These are phyloP conservation scores for Rosa lucieae DNA, from an alignment of 306 rosid species.

Conservation along the genomic window DNA sequence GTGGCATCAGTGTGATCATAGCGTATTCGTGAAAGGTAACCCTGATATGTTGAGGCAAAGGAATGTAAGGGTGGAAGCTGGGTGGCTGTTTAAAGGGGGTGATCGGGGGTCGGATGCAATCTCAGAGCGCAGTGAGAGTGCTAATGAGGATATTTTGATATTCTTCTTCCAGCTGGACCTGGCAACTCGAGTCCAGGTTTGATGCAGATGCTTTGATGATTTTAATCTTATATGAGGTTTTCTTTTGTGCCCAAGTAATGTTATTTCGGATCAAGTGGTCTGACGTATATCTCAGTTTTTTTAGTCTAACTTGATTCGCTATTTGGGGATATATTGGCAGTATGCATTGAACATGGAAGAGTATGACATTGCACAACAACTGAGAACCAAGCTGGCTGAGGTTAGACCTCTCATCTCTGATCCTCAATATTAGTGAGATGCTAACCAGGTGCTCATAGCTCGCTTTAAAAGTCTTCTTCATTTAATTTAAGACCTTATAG, in stretches of 20 bases:
- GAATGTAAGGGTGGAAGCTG: constrained; percentile 55
- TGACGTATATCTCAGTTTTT: constrained; percentile 16
- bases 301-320: constrained; percentile 11
- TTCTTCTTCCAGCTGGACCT: constrained; percentile 88
- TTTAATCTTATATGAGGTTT: constrained; percentile 1
- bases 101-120: constrained; percentile 63
- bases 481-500: not conserved
- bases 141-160: constrained; percentile 81
- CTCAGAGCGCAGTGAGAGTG: constrained; percentile 79
- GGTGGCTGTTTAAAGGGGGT: constrained; percentile 80
- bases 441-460: not conserved
- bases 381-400: constrained; percentile 87
- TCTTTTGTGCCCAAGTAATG: not conserved
- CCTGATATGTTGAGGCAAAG: constrained; percentile 41
- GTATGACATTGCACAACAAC: constrained; percentile 82
- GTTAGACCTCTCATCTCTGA: constrained; percentile 42
- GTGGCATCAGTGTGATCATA: constrained; percentile 40
- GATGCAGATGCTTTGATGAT: constrained; percentile 9
- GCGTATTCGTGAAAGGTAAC: constrained; percentile 37
- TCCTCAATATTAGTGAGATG: constrained; percentile 13
- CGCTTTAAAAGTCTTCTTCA: not conserved
- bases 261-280: not conserved
- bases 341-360: constrained; percentile 82
- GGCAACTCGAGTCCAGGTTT: constrained; percentile 93
- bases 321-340: constrained; percentile 46